Evolutionary conservation across 1,284 basidiomycete genomes (phyloP).

Genomic region (Boletus smithii): DNA sequence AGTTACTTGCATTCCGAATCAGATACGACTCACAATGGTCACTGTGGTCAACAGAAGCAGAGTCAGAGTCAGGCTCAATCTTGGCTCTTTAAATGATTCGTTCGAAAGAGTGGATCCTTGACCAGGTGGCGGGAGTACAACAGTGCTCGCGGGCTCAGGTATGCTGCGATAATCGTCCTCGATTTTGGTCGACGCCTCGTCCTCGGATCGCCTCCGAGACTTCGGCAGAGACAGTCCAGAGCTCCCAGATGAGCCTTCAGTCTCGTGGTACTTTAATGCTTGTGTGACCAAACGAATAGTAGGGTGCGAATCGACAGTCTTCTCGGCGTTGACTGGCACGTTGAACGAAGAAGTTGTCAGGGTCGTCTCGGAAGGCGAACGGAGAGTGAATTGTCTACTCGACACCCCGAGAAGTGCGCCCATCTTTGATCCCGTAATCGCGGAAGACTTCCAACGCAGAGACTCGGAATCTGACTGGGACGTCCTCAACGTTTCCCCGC

Average conservation of each 20-base stretch:
- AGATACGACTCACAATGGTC: constrained; percentile 52
- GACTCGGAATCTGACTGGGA: constrained; percentile 27
- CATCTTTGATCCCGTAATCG: constrained; percentile 11
- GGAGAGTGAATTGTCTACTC: constrained; percentile 12
- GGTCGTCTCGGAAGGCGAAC: constrained; percentile 30
- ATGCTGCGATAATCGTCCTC: constrained; percentile 7
- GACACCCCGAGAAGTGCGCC: constrained; percentile 8
- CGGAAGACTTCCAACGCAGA: constrained; percentile 15
- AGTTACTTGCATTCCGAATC: constrained; percentile 3
- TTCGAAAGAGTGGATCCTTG: constrained; percentile 18
- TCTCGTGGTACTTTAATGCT: constrained; percentile 1
- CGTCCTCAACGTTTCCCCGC: constrained; percentile 16
- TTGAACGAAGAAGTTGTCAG: constrained; percentile 17
- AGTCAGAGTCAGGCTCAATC: constrained; percentile 60
- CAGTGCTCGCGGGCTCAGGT: constrained; percentile 14
- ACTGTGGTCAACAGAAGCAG: constrained; percentile 55
- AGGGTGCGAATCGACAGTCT: constrained; percentile 11
- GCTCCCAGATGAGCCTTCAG: background rate
- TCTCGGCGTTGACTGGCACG: constrained; percentile 7
- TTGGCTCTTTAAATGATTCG: constrained; percentile 42
- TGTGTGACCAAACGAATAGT: constrained; percentile 28
- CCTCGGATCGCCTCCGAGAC: constrained; percentile 14
- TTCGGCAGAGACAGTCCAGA: constrained; percentile 8
- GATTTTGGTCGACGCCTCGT: constrained; percentile 14
- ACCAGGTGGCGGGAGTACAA: constrained; percentile 25